Evolutionary conservation across 306 rosid genomes (phyloP).

Genomic region (Chamaecrista fasciculata): DNA sequence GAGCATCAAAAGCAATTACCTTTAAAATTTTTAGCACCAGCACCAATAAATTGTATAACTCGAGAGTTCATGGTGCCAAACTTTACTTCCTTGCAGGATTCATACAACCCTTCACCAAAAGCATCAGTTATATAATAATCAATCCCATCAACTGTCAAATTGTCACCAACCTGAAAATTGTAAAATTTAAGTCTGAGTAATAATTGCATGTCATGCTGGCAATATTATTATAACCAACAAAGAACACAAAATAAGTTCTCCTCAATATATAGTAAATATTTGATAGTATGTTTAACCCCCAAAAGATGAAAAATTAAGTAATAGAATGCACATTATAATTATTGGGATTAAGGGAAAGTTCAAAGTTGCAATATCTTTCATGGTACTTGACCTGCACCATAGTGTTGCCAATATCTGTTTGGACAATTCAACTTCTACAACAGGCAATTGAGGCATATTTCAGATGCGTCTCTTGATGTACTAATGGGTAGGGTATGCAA

Average conservation of each 20-base stretch:
- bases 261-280: constrained; percentile 2
- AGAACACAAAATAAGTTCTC: background rate
- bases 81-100: constrained; percentile 96
- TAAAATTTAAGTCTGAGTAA: constrained; percentile 29
- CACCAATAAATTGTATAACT: constrained; percentile 81
- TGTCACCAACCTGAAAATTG: constrained; percentile 65
- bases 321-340: constrained; percentile 4
- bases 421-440: background rate
- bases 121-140: constrained; percentile 69
- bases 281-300: background rate
- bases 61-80: constrained; percentile 88
- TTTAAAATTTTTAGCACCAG: constrained; percentile 79
- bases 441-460: constrained; percentile 6
- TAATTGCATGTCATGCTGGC: constrained; percentile 1
- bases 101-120: constrained; percentile 90
- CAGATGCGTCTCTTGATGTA: constrained; percentile 21
- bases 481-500: background rate
- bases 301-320: constrained; percentile 7
- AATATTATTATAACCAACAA: constrained; percentile 4
- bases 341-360: background rate
- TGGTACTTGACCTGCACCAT: background rate
- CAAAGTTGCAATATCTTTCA: background rate
- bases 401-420: background rate
- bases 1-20: constrained; percentile 50
- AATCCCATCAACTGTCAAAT: constrained; percentile 79